Percentiles rank a stretch among this genome's conserved stretches.
These are phyloP conservation scores for Chlorella sp. DNA, from an alignment of 139 green algal species.

Conservation along the genomic window DNA sequence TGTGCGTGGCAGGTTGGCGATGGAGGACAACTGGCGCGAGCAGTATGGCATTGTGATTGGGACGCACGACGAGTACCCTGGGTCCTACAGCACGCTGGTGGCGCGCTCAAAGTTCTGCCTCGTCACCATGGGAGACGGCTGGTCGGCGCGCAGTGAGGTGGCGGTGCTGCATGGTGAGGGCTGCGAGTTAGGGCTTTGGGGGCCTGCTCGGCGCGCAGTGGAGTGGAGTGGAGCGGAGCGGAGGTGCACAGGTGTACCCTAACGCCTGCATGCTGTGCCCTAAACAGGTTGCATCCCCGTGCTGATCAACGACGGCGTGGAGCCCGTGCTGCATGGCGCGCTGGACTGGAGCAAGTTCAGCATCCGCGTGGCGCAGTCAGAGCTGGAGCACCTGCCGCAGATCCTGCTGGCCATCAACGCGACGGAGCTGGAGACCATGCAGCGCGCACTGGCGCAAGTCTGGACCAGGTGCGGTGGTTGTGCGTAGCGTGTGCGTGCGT, in stretches of 20 bases:
- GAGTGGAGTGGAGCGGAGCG: no score
- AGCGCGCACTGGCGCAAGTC: slow-evolving; percentile 4
- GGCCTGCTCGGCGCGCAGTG: no score
- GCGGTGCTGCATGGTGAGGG: slow-evolving; percentile 27
- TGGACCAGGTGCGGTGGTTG: background rate
- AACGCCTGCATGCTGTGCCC: no score
- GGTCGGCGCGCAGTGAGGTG: slow-evolving; percentile 7
- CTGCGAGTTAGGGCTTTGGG: no score
- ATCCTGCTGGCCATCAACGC: slow-evolving; percentile 11
- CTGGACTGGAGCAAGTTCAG: slow-evolving; percentile 13
- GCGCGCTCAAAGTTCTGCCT: slow-evolving; percentile 31
- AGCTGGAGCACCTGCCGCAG: slow-evolving; percentile 6
- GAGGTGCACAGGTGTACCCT: no score
- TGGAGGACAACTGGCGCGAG: slow-evolving; percentile 11
- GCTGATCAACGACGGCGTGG: slow-evolving; percentile 9
- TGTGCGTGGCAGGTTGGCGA: slow-evolving; percentile 17
- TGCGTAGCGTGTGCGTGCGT: background rate
- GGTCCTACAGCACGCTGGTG: slow-evolving; percentile 20
- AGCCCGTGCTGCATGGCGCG: background rate
- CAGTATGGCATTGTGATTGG: slow-evolving; percentile 22
- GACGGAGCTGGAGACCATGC: background rate
- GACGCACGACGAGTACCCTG: background rate
- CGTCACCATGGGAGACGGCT: slow-evolving; percentile 20
- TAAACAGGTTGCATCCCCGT: slow-evolving; percentile 11
- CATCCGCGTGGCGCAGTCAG: slow-evolving; percentile 7